phyloP scores from a whole-genome alignment of 2,329 filamentous ascomycete species.

The Periconia macrospinosa region DNA sequence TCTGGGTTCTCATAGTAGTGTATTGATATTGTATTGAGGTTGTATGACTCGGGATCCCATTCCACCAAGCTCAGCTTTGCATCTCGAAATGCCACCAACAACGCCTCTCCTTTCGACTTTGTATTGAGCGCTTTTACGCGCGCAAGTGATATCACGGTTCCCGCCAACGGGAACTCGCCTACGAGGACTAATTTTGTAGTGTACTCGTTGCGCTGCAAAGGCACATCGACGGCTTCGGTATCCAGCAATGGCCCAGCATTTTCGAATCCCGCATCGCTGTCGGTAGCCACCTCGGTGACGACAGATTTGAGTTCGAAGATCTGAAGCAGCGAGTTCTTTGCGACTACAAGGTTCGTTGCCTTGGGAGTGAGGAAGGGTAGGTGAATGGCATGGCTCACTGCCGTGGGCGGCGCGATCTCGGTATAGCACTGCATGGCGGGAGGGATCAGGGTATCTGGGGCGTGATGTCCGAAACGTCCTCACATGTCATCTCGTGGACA shows the following conservation, averaged over 20 bases:
- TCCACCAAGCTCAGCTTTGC: conserved; percentile 91
- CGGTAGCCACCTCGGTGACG: conserved; percentile 58
- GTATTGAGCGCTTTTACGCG: conserved; percentile 73
- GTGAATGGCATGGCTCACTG: conserved; percentile 83
- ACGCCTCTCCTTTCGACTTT: conserved; percentile 78
- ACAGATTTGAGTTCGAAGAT: conserved; percentile 77
- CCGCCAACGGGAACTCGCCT: conserved; percentile 80
- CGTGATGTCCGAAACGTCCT: conserved; percentile 1
- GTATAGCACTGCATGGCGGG: conserved; percentile 90
- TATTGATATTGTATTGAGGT: conserved; percentile 86
- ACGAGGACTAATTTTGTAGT: conserved; percentile 81
- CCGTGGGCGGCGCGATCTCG: conserved; percentile 90
- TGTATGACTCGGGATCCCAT: conserved; percentile 82
- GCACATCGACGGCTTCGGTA: conserved; percentile 50
- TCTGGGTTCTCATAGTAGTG: conserved; percentile 99
- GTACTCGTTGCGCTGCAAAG: conserved; percentile 62
- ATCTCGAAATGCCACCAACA: conserved; percentile 83
- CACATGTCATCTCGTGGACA: conserved; percentile 18
- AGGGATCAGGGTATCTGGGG: not conserved
- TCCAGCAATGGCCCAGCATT: conserved; percentile 48
- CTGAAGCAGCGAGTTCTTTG: conserved; percentile 89
- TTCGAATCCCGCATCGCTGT: conserved; percentile 46
- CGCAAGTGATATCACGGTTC: conserved; percentile 80
- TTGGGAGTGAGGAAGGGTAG: conserved; percentile 76
- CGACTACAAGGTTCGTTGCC: conserved; percentile 83